phyloP scores from a whole-genome alignment of 2,329 filamentous ascomycete genomes.

The Trichophyton rubrum region DNA sequence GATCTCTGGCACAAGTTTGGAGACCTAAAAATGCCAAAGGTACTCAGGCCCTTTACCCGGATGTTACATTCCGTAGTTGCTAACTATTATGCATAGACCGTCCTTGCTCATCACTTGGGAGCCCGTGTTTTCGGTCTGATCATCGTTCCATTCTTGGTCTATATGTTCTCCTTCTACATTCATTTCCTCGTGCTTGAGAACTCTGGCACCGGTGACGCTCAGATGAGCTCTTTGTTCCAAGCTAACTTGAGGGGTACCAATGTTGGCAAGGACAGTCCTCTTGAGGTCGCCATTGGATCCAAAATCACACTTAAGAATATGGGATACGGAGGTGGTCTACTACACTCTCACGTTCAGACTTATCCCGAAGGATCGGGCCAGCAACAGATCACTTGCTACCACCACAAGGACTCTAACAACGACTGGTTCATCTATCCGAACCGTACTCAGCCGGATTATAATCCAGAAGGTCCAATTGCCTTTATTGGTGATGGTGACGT shows the following conservation, averaged over 20 bases:
- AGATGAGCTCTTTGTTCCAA: slow-evolving; percentile 99
- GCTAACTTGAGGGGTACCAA: slow-evolving; percentile 89
- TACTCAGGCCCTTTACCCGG: slow-evolving; percentile 24
- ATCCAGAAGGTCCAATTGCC: slow-evolving; percentile 55
- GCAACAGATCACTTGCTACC: slow-evolving; percentile 97
- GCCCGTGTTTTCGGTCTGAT: slow-evolving; percentile 80
- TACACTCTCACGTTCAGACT: slow-evolving; percentile 93
- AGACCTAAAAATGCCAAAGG: slow-evolving; percentile 77
- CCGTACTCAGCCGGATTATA: slow-evolving; percentile 60
- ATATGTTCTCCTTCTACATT: slow-evolving; percentile 87
- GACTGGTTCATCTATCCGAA: slow-evolving; percentile 99
- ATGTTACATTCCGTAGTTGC: background rate
- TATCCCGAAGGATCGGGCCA: slow-evolving; percentile 87
- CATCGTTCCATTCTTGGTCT: slow-evolving; percentile 75
- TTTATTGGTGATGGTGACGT: slow-evolving; percentile 66
- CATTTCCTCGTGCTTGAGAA: slow-evolving; percentile 92
- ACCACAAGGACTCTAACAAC: slow-evolving; percentile 99
- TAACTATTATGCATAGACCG: slow-evolving; percentile 4
- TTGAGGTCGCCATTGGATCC: slow-evolving; percentile 83
- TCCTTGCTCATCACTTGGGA: slow-evolving; percentile 63
- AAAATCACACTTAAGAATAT: slow-evolving; percentile 94
- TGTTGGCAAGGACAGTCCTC: slow-evolving; percentile 84
- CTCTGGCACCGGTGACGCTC: slow-evolving; percentile 92
- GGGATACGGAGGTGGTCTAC: slow-evolving; percentile 92
- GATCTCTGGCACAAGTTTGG: slow-evolving; percentile 98